Base-by-base conservation (phyloP, 2,329 filamentous ascomycete species). In the Pyricularia pennisetigena region DNA sequence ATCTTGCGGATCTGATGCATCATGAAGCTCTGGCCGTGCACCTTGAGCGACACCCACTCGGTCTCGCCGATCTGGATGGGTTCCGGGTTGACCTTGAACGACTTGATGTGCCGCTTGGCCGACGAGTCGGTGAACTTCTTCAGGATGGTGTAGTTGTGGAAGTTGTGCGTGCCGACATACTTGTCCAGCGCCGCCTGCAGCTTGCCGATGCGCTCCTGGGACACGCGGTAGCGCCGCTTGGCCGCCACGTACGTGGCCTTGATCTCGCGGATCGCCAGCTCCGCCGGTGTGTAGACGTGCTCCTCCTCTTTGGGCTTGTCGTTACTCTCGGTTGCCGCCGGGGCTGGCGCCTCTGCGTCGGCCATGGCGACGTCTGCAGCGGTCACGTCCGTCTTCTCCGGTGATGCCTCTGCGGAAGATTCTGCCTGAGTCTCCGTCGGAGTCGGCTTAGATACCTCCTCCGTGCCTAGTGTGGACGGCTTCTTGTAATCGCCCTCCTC, bases 1-100 rank as follows among this genome's bases (percentile, higher is more conserved):
- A 99, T 98, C 80, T 98, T 99, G 75, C 95, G 90, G 78, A 99
- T 99, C 81, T 99, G 95, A 79, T 99, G 95, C 95, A 99, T 99
- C 95, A 99, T 99, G 84, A 99, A 99, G 75, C 90, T 94, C 79
- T 99, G 95, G 0, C 95, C 95, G 78, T 99, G 95, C 28, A 99
- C 94, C 77, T 97, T 97, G 72, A 98, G 83, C 62, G 91, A 95
- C 4, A 99, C 83, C 95, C 95, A 99, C 81, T 99, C 91, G 1
- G 93, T 97, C 75, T 94, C 89, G 77, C 92, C 88, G 78, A 97
- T 96, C 75, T 93, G 87, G 74, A 97, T 90, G 0, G 93, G 93
- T 67, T 86, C 82, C 3, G 82, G 81, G 77, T 93, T 90, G 69
- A 93, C 90, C 54, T 90, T 83, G 81, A 99, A 99, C 2, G 92